Base-by-base conservation (phyloP, 2,329 filamentous ascomycete species). In the Talaromyces verruculosus region DNA sequence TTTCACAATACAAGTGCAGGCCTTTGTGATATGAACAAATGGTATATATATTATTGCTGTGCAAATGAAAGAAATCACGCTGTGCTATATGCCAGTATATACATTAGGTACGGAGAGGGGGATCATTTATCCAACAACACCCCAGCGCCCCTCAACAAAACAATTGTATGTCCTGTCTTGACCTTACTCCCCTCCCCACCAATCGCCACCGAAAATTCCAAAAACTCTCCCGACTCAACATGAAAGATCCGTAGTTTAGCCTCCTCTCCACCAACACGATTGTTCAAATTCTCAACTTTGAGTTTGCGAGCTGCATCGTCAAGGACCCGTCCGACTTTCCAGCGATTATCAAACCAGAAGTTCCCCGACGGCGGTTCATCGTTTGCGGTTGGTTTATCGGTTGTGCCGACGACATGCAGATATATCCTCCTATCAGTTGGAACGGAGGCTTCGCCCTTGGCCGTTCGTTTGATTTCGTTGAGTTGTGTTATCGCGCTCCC, bases 141-240 rank as follows among this genome's bases (percentile, higher is more conserved):
- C 0, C 92, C 92, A 62, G 97, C 89, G 0, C 95, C 95, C 68
- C 95, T 84, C 63, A 99, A 73, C 72, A 99, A 76, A 28, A 98
- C 93, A 69, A 99, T 87, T 11, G 93, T 97, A 75, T 99, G 94
- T 1, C 95, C 95, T 70, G 87, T 93, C 69, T 87, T 87, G 66
- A 96, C 82, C 33, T 73, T 75, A 41, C 41, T 55, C 25, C 35
- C 45, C 15, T 84, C 84, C 62, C 84, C 83, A 4, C 92, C 93
- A 64, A 97, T 83, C 82, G 94, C 93, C 78, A 97, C 93, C 28
- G 86, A 88, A 73, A 96, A 99, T 67, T 95, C 93, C 69, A 99
- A 78, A 68, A 99, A 77, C 66, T 92, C 83, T 0, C 95, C 95
- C 0, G 90, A 91, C 75, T 99, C 93, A 0, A 99, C 91, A 76